A percentile compares a stretch with the other conserved stretches of the same genome.
These are phyloP conservation scores for Trypanosoma caninum DNA, from an alignment of 208 protist genomes.

Conservation along the genomic window DNA sequence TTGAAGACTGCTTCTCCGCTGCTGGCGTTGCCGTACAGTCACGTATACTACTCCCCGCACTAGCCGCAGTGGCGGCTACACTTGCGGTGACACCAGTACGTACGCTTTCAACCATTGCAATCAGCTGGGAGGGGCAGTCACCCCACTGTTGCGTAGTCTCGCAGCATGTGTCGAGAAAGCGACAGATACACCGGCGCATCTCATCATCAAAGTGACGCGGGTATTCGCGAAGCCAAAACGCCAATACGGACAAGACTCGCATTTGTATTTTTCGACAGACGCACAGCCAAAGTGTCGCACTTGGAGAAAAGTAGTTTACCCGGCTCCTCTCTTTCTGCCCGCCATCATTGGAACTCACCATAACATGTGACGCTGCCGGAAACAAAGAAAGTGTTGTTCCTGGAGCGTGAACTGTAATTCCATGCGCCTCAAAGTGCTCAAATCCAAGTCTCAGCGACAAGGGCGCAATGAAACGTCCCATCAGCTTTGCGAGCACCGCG, in stretches of 20 bases:
- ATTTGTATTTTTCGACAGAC: constrained; percentile 42
- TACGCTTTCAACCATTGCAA: constrained; percentile 49
- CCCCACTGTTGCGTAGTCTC: constrained; percentile 34
- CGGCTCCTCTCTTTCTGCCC: constrained; percentile 6
- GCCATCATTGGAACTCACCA: not conserved
- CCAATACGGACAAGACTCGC: constrained; percentile 46
- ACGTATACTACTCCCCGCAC: not conserved
- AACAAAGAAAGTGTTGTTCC: constrained; percentile 1
- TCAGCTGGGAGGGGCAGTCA: constrained; percentile 40
- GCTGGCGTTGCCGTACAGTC: not conserved
- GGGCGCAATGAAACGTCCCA: constrained; percentile 58
- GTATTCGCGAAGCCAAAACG: constrained; percentile 48
- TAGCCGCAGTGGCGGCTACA: not conserved
- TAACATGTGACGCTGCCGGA: not conserved
- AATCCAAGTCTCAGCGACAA: constrained; percentile 39
- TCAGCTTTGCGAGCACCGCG: constrained; percentile 51
- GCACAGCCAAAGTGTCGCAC: constrained; percentile 47
- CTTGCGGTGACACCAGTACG: constrained; percentile 16
- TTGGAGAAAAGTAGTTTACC: constrained; percentile 37
- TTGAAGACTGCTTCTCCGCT: not conserved
- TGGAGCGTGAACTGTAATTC: constrained; percentile 43
- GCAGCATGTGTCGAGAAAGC: constrained; percentile 48
- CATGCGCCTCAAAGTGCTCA: constrained; percentile 39
- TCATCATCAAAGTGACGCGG: constrained; percentile 52
- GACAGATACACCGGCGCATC: constrained; percentile 42